Base-by-base conservation (phyloP, 768 basidiomycete species). In the Hypholoma sublateritium region DNA sequence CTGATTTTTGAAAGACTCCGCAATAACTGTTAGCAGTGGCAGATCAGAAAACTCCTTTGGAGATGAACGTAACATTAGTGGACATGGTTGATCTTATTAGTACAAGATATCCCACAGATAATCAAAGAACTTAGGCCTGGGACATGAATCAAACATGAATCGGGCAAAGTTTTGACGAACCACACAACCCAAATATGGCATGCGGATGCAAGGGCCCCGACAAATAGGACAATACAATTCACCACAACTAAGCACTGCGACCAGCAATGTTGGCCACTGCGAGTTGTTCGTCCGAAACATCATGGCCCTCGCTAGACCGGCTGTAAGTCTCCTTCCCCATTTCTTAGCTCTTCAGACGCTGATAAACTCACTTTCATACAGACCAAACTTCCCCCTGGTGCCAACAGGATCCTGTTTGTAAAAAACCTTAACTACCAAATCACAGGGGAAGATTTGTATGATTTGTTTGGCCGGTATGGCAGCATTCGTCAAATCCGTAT, bases 401-500 rank as follows among this genome's bases (percentile, higher is more conserved):
- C 92, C 16, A 95, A 95, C 69, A 85, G 93, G 45, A 92, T 96
- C 53, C 82, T 96, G 42, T 96, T 94, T 65, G 91, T 95, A 24
- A 95, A 95, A 73, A 96, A 96, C 68, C 74, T 96, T 53, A 93
- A 91, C 72, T 95, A 95, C 74, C 87, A 87, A 71, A 94, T 94
- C 62, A 93, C 87, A 32, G 95, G 95, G 52, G 91, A 94, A 59
- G 95, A 98, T 72, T 72, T 98, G 64, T 98, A 98, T 72, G 96
- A 98, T 76, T 79, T 98, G 60, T 98, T 99, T 65, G 96, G 95
- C 54, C 91, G 94, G 61, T 99, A 98, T 76, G 96, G 96, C 46
- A 91, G 91, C 65, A 91, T 99, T 64, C 87, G 96, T 49, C 96
- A 99, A 73, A 88, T 99, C 60, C 85, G 96, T 60, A 86, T 97